Conservation (phyloP, 2,329 filamentous ascomycete species). For the Neonectria punicea region DNA sequence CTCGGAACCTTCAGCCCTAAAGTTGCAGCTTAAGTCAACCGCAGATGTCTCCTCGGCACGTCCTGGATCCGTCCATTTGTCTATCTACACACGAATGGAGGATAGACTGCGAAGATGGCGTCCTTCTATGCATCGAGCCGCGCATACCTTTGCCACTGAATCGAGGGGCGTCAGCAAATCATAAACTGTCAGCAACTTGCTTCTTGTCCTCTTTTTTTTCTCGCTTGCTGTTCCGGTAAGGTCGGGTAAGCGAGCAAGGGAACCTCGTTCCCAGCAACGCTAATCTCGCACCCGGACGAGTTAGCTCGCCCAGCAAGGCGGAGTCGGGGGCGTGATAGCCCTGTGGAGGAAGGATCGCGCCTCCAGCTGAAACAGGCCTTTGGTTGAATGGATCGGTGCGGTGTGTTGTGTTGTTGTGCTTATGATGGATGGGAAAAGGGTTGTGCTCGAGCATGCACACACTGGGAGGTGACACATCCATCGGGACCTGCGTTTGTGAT, state of each 20-base stretch:
- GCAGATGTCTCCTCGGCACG: background rate
- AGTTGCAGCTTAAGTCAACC: background rate
- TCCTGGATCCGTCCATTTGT: background rate
- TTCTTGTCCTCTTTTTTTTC: background rate
- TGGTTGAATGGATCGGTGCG: too few species aligned
- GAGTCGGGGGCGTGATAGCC: constrained; percentile 8
- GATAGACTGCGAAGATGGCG: background rate
- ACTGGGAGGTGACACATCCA: too few species aligned
- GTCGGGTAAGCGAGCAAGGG: background rate
- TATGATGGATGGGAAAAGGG: too few species aligned
- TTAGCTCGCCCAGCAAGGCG: constrained; percentile 28
- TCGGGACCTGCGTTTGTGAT: too few species aligned
- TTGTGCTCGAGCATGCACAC: too few species aligned
- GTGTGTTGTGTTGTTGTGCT: too few species aligned
- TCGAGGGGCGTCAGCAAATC: background rate
- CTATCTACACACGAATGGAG: too few species aligned
- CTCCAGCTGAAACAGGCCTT: constrained; percentile 21
- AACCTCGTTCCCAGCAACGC: constrained; percentile 14
- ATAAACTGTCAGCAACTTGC: background rate
- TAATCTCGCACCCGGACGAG: constrained; percentile 24
- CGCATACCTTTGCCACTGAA: background rate
- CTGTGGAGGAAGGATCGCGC: constrained; percentile 12
- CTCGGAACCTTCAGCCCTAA: background rate
- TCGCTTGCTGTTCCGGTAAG: constrained; percentile 4
- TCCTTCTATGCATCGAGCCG: background rate